A percentile compares a stretch with the other conserved stretches of the same genome.
Evolutionary conservation across 2,329 filamentous ascomycete genomes (phyloP).

Genomic region (Monosporascus sp.): DNA sequence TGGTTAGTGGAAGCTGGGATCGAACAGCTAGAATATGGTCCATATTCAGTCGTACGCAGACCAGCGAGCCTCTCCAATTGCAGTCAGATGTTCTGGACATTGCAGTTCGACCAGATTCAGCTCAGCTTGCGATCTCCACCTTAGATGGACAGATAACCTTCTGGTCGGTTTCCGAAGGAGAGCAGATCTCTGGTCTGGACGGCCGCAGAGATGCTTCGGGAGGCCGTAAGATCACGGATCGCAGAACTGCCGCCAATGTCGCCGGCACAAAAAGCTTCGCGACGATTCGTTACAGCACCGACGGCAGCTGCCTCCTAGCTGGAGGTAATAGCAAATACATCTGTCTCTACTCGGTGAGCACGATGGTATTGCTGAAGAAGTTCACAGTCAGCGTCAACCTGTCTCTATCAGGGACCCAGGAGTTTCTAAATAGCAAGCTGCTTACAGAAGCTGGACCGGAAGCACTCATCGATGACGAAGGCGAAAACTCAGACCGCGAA

Average conservation of each 20-base stretch:
- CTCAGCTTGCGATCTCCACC: slow-evolving; percentile 86
- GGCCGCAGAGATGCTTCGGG: slow-evolving; percentile 89
- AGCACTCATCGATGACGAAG: slow-evolving; percentile 80
- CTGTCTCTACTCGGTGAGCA: slow-evolving; percentile 90
- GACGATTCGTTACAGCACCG: slow-evolving; percentile 83
- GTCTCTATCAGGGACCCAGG: slow-evolving; percentile 92
- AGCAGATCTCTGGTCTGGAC: slow-evolving; percentile 81
- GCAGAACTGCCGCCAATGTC: slow-evolving; percentile 84
- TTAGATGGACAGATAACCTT: slow-evolving; percentile 92
- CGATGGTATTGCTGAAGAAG: slow-evolving; percentile 87
- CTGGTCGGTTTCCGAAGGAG: slow-evolving; percentile 85
- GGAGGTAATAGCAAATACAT: slow-evolving; percentile 98
- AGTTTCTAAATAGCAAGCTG: slow-evolving; percentile 89
- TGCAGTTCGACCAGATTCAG: slow-evolving; percentile 81
- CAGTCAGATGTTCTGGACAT: slow-evolving; percentile 87
- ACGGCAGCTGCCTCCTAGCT: slow-evolving; percentile 84
- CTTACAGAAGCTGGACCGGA: slow-evolving; percentile 85
- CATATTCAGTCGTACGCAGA: slow-evolving; percentile 89
- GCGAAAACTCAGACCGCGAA: slow-evolving; percentile 84
- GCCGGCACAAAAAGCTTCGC: slow-evolving; percentile 87
- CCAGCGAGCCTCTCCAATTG: slow-evolving; percentile 86
- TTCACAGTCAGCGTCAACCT: slow-evolving; percentile 94
- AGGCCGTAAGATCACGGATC: slow-evolving; percentile 81
- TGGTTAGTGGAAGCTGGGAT: slow-evolving; percentile 96
- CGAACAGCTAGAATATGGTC: slow-evolving; percentile 93